Evolutionary conservation across 179 eudicot genomes (phyloP), one percentile per base, ranked within the genome.

Genomic region (Dionaea muscipula): DNA sequence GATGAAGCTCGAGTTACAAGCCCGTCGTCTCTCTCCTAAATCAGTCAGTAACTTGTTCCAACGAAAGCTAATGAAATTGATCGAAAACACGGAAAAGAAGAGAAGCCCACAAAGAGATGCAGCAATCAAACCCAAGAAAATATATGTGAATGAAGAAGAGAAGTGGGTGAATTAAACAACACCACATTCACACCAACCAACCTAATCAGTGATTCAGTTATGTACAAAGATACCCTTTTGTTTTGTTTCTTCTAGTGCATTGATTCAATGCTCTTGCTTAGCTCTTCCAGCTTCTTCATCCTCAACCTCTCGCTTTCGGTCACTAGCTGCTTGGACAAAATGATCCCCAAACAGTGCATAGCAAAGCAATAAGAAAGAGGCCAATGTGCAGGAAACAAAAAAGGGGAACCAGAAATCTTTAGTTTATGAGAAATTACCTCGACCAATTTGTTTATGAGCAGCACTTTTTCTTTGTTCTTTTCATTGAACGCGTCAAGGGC

Each of bases 401-500:
- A 19, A 39, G 43, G 63, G 26, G 40, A 38, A 38, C 12, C 8
- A 38, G 23, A 21, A 23, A 27, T 14, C 43, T 11, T 37, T 62
- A 14, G 28, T 16, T 21, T 38, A 24, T 48, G 43, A 26, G 51
- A 17, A 40, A 37, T 72, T 63, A 86, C 93, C 93, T 83, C 95
- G 69, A 83, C 86, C 67, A 86, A 73, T 76, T 73, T 79, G 56
- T 81, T 74, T 7, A 86, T 74, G 22, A 86, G 82, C 56, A 80
- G 85, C 21, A 77, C 88, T 79, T 86, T 86, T 45, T 86, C 95
- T 62, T 81, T 83, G n/a, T n/a, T n/a, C n/a, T n/a, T n/a, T n/a
- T n/a, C n/a, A n/a, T n/a, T n/a, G n/a, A n/a, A n/a, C n/a, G 83
- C 84, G 55, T 83, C 96, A 14, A 85, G 83, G 37, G 95, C 95